Base-by-base conservation (phyloP, 495 filamentous ascomycete species). In the Mycothermus thermophilus region DNA sequence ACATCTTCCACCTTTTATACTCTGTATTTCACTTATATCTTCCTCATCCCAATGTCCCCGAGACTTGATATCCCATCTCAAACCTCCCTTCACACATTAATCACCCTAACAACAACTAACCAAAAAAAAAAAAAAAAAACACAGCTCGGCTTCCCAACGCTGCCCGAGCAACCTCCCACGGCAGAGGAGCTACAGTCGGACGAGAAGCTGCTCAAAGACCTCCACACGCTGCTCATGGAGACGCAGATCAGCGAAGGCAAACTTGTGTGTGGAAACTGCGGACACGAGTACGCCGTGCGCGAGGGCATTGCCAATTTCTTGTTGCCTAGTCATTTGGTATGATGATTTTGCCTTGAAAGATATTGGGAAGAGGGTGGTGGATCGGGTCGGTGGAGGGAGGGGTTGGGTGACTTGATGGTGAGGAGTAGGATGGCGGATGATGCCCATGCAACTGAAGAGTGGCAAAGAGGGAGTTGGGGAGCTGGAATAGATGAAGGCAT, bases 251-350 rank as follows among this genome's bases (percentile, higher is more conserved):
- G 66, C 32, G 80, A 84, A 56, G 90, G 90, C 5, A 88, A 80
- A 53, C 64, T 99, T 38, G 75, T 86, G 16, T 99, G 90, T 52
- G 86, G 76, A 31, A 80, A 79, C 53, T 96, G 90, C 59, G 81
- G 81, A 37, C 85, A 96, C 55, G 78, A 88, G 59, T 96, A 96
- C 58, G 72, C 74, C 47, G 77, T 99, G 27, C 80, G 83, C 51
- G 85, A 96, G 58, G 92, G 90, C 15, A 93, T 96, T 48, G 83
- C 85, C 29, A 96, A 96, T 55, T 97, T 97, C 51, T 63, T 97
- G 44, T 61, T 97, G 52, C 90, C 90, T 12, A 87, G 79, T 48
- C 90, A 96, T 64, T 58, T 96, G 48, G 90, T 84, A 34, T 72
- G 53, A 60, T 6, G 22, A 6, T 25, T 6, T 25, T n/a, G n/a